Conservation (phyloP, 352 stramenopile species). For the Phytophthora pini region DNA sequence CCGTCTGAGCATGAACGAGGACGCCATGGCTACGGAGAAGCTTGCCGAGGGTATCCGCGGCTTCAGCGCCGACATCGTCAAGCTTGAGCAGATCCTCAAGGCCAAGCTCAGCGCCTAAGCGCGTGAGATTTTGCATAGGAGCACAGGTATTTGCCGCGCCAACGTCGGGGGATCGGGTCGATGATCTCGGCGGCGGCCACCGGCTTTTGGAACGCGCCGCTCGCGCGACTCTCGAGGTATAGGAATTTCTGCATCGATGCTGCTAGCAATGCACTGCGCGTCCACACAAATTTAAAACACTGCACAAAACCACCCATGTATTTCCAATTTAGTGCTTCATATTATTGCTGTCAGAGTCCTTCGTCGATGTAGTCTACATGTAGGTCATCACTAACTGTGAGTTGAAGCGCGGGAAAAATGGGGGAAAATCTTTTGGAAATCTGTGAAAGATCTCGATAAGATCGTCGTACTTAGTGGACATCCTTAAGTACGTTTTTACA, state of each 20-base stretch:
- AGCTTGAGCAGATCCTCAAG: slow-evolving; percentile 98
- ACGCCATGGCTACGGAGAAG: slow-evolving; percentile 98
- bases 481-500: slow-evolving; percentile 4
- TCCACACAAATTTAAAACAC: slow-evolving; percentile 28
- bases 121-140: neutral
- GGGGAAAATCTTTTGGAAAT: too few relatives aligned
- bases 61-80: slow-evolving; percentile 97
- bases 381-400: too few relatives aligned
- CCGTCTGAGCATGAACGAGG: slow-evolving; percentile 98
- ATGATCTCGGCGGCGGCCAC: neutral
- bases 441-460: slow-evolving; percentile 29
- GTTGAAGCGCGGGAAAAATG: too few relatives aligned
- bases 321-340: too few relatives aligned
- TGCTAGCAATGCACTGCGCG: neutral
- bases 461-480: slow-evolving; percentile 43
- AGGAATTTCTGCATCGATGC: slow-evolving; percentile 16
- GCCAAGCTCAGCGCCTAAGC: slow-evolving; percentile 90
- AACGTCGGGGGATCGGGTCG: neutral
- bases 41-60: slow-evolving; percentile 97
- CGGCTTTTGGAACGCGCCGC: slow-evolving; percentile 1
- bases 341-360: too few relatives aligned
- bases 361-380: too few relatives aligned
- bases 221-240: slow-evolving; percentile 13
- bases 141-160: slow-evolving; percentile 1
- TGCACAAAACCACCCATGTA: neutral